Evolutionary conservation across 2,329 filamentous ascomycete species (phyloP), one percentile per base, ranked within the genome.

Genomic region (Cryphonectria japonica): DNA sequence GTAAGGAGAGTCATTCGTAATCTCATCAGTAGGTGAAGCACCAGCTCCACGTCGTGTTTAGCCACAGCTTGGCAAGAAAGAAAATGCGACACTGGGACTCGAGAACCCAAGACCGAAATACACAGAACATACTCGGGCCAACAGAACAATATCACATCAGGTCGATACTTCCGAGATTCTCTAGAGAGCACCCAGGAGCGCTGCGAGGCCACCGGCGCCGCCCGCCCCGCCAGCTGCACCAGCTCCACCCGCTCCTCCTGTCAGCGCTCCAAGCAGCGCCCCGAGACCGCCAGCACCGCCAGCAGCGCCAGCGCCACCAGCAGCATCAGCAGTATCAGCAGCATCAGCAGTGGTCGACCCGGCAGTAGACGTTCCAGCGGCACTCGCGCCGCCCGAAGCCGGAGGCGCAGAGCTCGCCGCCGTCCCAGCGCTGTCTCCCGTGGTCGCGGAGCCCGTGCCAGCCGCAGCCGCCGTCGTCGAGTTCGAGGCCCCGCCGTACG

Each of bases 401-500:
- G n/a, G 34, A n/a, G 50, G 50, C 22, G 50, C 65, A n/a, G 65
- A 41, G 57, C 52, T 57, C 19, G 66, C 39, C 19, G 54, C 19
- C 1, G 66, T 19, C 41, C 26, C 62, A 5, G 62, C 9, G 34
- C n/a, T 41, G 32, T 3, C 64, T 43, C 41, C 41, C 14, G 41
- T 13, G 3, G 32, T n/a, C 9, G 32, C 13, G 32, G 32, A 41
- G 22, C 32, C 64, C 3, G 29, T 54, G 34, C 29, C 66, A 37
- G 32, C 66, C 14, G 34, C 26, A 7, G 66, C 29, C 3, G 66
- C n/a, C 5, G 46, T n/a, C 11, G 39, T 32, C 5, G 60, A 29
- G 61, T 32, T 50, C 11, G 64, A 39, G 6, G 62, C 52, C 22
- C 66, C 8, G 61, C 73, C 43, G 68, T 71, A 52, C 73, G 71